Evolutionary conservation across 768 basidiomycete species (phyloP).

Genomic region (Russula griseocarnosa): DNA sequence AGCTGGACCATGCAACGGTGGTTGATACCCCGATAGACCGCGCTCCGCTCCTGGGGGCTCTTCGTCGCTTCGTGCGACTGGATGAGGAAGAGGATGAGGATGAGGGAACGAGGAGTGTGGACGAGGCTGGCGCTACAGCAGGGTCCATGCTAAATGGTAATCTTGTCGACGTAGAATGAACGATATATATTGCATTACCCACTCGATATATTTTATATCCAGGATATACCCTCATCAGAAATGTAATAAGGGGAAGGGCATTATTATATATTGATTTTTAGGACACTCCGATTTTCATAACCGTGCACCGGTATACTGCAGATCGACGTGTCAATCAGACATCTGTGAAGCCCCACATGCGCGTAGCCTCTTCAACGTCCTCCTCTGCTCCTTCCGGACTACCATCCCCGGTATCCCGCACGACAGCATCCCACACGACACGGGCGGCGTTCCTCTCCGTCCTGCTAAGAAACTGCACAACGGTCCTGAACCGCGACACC

Average conservation of each 20-base stretch:
- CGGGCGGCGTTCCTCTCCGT: constrained; percentile 49
- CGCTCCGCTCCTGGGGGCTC: constrained; percentile 33
- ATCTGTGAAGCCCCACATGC: constrained; percentile 15
- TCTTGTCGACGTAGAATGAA: not conserved
- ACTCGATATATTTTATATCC: not conserved
- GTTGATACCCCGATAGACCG: constrained; percentile 36
- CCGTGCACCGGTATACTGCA: not conserved
- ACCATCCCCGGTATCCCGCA: not conserved
- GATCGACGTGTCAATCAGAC: not conserved
- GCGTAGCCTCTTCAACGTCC: constrained; percentile 1
- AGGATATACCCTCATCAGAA: not conserved
- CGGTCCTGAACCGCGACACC: constrained; percentile 60
- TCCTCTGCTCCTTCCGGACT: not conserved
- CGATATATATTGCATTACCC: not conserved
- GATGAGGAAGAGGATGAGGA: not conserved
- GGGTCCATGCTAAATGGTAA: not conserved
- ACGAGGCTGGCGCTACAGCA: not conserved
- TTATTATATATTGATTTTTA: not conserved
- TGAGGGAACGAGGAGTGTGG: not conserved
- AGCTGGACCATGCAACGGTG: constrained; percentile 43
- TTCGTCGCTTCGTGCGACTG: constrained; percentile 34
- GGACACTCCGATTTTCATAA: not conserved
- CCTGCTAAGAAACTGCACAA: constrained; percentile 57
- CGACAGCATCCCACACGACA: constrained; percentile 34
- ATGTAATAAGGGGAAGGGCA: not conserved